A percentile compares a stretch with the other conserved stretches of the same genome.
Conservation (phyloP, 495 filamentous ascomycete genomes). For the Aspergillus nidulans region DNA sequence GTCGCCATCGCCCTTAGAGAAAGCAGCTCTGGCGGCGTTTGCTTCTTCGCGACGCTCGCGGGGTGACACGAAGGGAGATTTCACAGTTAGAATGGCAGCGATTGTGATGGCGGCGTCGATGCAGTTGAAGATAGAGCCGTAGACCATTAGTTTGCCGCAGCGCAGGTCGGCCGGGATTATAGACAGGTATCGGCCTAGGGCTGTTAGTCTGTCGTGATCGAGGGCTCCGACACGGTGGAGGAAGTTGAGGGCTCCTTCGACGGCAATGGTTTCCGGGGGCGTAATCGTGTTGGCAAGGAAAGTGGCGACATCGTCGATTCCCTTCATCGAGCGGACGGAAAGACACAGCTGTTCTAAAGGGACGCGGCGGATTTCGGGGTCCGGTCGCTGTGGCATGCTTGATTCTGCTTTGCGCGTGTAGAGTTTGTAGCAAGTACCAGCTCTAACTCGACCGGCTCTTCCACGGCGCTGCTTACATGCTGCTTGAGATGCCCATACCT, state of each 20-base stretch:
- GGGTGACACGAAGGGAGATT: conserved; percentile 79
- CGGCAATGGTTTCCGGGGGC: conserved; percentile 76
- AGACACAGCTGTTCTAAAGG: conserved; percentile 93
- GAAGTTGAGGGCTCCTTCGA: conserved; percentile 75
- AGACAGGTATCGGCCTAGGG: conserved; percentile 82
- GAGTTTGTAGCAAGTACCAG: conserved; percentile 91
- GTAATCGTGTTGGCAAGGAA: conserved; percentile 87
- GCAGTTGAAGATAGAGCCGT: conserved; percentile 88
- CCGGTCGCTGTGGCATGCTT: conserved; percentile 85
- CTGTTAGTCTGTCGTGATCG: conserved; percentile 77
- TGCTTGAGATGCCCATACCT: conserved; percentile 91
- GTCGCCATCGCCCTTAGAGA: conserved; percentile 76
- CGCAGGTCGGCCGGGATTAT: conserved; percentile 94
- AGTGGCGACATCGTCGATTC: conserved; percentile 67
- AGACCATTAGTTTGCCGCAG: conserved; percentile 92
- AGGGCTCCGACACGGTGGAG: conserved; percentile 84
- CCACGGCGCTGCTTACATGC: conserved; percentile 97
- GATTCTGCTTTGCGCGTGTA: conserved; percentile 80
- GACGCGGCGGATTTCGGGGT: conserved; percentile 89
- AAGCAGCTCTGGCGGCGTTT: conserved; percentile 68
- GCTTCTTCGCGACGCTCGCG: conserved; percentile 76
- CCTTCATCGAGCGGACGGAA: conserved; percentile 87
- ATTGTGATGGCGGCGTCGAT: conserved; percentile 87
- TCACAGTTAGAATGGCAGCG: conserved; percentile 79
- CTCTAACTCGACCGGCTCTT: conserved; percentile 85